These are phyloP conservation scores for Leccinum holopus DNA, from an alignment of 1,284 basidiomycete species.

Conservation along the genomic window DNA sequence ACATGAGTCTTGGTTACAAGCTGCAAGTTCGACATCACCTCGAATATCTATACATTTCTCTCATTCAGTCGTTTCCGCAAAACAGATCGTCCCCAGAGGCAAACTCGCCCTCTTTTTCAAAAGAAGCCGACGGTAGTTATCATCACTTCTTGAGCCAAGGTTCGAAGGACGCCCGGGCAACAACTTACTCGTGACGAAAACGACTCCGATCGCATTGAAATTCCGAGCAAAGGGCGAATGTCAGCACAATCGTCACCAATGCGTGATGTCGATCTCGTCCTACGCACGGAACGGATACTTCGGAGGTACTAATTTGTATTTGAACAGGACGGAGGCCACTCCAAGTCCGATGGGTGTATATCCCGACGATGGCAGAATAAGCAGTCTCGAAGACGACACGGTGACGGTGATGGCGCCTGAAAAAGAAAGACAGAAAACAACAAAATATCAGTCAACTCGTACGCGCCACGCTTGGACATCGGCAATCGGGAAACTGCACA, in stretches of 20 bases:
- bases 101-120: slow-evolving; percentile 2
- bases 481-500: slow-evolving; percentile 22
- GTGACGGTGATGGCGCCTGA: background rate
- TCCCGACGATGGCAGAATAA: slow-evolving; percentile 3
- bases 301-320: slow-evolving; percentile 4
- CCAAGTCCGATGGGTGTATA: slow-evolving; percentile 5
- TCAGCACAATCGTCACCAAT: background rate
- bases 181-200: slow-evolving; percentile 1
- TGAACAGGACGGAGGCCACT: background rate
- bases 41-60: background rate
- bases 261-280: background rate
- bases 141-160: too few species aligned
- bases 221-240: background rate
- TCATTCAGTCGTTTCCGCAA: background rate
- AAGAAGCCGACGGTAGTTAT: slow-evolving; percentile 1
- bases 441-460: slow-evolving; percentile 12
- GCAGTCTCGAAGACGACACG: slow-evolving; percentile 1
- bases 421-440: background rate
- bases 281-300: slow-evolving; percentile 10
- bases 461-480: slow-evolving; percentile 31
- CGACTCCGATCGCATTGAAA: slow-evolving; percentile 1
- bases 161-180: too few species aligned
- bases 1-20: background rate
- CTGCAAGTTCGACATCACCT: background rate
- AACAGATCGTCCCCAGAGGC: background rate